phyloP scores from a whole-genome alignment of 2,329 filamentous ascomycete genomes.

The Hypoxylon sp. region DNA sequence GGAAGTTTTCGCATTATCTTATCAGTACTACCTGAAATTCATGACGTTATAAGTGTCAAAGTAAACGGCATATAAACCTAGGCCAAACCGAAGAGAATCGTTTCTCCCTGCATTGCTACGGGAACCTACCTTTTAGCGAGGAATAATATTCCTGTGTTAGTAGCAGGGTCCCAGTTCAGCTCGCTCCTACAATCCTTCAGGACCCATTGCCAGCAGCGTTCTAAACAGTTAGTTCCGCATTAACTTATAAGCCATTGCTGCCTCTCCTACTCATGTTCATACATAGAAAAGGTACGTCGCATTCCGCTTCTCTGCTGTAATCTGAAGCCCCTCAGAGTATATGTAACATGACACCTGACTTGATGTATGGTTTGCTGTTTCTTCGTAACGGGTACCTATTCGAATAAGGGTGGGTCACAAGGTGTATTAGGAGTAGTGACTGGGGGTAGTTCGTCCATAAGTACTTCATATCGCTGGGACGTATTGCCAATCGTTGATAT shows the following conservation, averaged over 20 bases:
- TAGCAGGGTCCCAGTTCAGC: not conserved
- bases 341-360: not conserved
- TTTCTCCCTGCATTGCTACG: too few species aligned
- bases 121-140: not conserved
- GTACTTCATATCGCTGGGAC: not conserved
- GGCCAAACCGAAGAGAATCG: too few species aligned
- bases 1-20: not conserved
- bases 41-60: not conserved
- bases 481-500: not conserved
- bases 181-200: not conserved
- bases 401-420: not conserved
- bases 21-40: not conserved
- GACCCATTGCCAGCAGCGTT: too few species aligned
- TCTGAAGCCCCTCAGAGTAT: not conserved
- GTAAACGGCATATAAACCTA: too few species aligned
- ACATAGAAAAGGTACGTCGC: not conserved
- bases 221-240: not conserved
- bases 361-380: not conserved
- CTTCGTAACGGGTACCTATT: not conserved
- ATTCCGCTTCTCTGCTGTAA: not conserved
- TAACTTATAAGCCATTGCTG: not conserved
- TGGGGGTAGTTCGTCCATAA: not conserved
- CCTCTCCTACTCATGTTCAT: not conserved
- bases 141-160: not conserved
- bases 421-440: not conserved